These are phyloP conservation scores for Aspergillus costaricaensis DNA, from an alignment of 2,329 filamentous ascomycete genomes.

Conservation along the genomic window DNA sequence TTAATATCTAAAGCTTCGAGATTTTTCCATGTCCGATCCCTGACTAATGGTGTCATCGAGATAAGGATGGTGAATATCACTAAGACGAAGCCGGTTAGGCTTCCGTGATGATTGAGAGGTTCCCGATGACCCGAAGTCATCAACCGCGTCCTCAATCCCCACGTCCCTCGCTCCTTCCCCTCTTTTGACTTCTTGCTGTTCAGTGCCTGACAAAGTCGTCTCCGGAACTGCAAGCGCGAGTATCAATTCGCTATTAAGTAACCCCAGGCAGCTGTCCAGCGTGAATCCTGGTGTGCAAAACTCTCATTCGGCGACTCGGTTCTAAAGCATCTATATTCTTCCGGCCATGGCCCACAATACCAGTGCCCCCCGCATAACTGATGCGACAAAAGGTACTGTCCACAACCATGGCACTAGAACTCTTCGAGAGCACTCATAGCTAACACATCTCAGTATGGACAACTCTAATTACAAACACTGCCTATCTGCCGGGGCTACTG, in stretches of 20 bases:
- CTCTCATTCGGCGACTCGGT: background rate
- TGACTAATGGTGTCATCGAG: background rate
- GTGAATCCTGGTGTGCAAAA: background rate
- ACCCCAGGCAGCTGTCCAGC: background rate
- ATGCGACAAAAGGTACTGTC: slow-evolving; percentile 9
- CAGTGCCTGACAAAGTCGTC: background rate
- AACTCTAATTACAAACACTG: slow-evolving; percentile 79
- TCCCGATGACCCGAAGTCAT: background rate
- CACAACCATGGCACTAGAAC: background rate
- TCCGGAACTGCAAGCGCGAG: background rate
- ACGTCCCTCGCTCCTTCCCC: background rate
- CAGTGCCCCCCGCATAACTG: slow-evolving; percentile 4
- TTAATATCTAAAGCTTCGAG: background rate
- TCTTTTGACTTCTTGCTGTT: background rate
- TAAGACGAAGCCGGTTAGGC: slow-evolving; percentile 1
- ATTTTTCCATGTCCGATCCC: background rate
- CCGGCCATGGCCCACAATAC: background rate
- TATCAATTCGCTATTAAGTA: background rate
- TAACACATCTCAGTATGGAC: slow-evolving; percentile 68
- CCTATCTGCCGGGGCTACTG: slow-evolving; percentile 78
- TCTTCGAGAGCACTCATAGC: background rate
- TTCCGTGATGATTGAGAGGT: background rate
- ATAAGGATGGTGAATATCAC: background rate
- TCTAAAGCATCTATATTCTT: background rate
- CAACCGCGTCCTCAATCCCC: background rate